These are phyloP conservation scores for Kalmusia sp. DNA, from an alignment of 2,329 filamentous ascomycete species.

Conservation along the genomic window DNA sequence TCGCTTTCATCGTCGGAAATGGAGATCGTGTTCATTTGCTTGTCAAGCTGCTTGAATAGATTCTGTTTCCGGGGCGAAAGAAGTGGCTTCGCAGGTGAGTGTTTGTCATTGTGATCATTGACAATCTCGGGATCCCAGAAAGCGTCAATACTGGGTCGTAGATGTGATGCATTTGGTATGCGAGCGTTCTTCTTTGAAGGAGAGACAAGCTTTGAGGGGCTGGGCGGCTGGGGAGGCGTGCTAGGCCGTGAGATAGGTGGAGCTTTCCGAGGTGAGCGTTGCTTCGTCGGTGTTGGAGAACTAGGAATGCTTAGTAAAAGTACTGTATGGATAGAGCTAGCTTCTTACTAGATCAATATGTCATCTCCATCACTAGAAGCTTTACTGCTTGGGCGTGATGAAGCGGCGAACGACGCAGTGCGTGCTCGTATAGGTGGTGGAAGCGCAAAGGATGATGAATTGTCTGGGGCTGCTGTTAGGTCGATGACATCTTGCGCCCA, in stretches of 20 bases:
- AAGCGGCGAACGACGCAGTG: slow-evolving; percentile 31
- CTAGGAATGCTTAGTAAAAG: slow-evolving; percentile 11
- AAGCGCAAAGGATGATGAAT: slow-evolving; percentile 25
- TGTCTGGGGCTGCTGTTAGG: slow-evolving; percentile 35
- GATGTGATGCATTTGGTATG: slow-evolving; percentile 36
- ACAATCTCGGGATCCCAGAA: slow-evolving; percentile 48
- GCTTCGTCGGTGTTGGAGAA: slow-evolving; percentile 43
- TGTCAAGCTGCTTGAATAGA: slow-evolving; percentile 36
- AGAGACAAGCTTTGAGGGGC: slow-evolving; percentile 44
- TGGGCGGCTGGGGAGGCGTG: slow-evolving; percentile 39
- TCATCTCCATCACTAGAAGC: slow-evolving; percentile 32
- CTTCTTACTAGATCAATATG: slow-evolving; percentile 40
- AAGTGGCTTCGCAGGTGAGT: slow-evolving; percentile 44
- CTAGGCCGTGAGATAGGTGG: slow-evolving; percentile 36
- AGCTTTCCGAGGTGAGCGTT: slow-evolving; percentile 42
- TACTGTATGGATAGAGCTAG: neutral
- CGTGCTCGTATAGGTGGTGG: slow-evolving; percentile 26
- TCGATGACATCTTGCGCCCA: slow-evolving; percentile 44
- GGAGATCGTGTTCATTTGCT: slow-evolving; percentile 33
- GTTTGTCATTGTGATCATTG: slow-evolving; percentile 45
- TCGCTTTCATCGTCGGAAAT: slow-evolving; percentile 32
- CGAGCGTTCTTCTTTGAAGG: slow-evolving; percentile 43
- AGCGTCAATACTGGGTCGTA: slow-evolving; percentile 46
- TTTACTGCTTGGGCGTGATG: slow-evolving; percentile 39
- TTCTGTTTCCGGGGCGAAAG: slow-evolving; percentile 45